These are phyloP conservation scores for Chimonanthus salicifolius DNA, from an alignment of 164 flowering plant genomes.

Conservation along the genomic window DNA sequence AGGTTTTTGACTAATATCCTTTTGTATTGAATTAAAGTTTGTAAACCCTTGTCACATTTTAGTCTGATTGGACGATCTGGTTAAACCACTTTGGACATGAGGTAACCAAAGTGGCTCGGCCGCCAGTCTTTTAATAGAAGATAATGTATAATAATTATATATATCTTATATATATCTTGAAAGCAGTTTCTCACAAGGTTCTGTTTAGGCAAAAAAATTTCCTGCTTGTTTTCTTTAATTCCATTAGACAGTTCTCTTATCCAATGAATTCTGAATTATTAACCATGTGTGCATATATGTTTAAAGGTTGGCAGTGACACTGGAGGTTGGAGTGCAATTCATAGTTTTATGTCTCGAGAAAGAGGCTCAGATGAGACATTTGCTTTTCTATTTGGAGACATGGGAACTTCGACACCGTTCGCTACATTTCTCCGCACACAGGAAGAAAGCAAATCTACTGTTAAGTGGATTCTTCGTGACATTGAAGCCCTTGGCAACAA, in stretches of 20 bases:
- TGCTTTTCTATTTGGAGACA: constrained; percentile 90
- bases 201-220: no score
- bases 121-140: no score
- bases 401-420: constrained; percentile 89
- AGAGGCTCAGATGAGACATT: constrained; percentile 57
- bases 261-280: not conserved
- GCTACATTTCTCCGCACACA: constrained; percentile 72
- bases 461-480: constrained; percentile 90
- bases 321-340: constrained; percentile 73
- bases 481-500: constrained; percentile 77
- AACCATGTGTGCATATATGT: not conserved
- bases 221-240: no score
- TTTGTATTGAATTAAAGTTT: no score
- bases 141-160: no score
- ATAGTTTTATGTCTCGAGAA: constrained; percentile 61
- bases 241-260: not conserved
- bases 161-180: no score
- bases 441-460: constrained; percentile 77
- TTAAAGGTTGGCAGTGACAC: constrained; percentile 85
- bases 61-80: no score
- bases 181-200: no score
- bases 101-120: no score
- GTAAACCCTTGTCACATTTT: no score
- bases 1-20: no score
- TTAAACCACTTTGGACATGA: no score